Conservation (phyloP, 164 flowering plant genomes). For the Vitis labrusca region DNA sequence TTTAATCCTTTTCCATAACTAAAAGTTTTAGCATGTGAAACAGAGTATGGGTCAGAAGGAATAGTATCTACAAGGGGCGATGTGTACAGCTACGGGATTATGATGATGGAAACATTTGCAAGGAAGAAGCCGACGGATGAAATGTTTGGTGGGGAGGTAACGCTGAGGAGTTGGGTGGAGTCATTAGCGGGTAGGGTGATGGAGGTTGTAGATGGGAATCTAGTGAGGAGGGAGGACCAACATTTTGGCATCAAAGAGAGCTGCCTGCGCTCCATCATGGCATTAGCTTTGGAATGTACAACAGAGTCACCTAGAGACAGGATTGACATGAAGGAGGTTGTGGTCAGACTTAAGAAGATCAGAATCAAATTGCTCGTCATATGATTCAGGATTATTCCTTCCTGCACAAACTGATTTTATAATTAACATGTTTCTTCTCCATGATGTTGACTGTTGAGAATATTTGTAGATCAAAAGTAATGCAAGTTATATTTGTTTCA, state of each 20-base stretch:
- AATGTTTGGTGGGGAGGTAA: constrained; percentile 11
- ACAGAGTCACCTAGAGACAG: constrained; percentile 10
- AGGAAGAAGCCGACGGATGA: constrained; percentile 21
- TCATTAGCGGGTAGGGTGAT: not conserved
- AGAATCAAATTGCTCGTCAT: no score
- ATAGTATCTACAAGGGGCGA: constrained; percentile 12
- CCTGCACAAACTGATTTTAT: no score
- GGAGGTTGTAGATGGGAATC: constrained; percentile 7
- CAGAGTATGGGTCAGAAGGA: constrained; percentile 15
- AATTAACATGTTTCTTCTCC: no score
- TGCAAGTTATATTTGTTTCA: no score
- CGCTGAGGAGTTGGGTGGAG: constrained; percentile 14
- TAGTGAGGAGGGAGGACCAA: constrained; percentile 1
- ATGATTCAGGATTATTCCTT: no score
- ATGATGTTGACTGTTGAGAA: no score
- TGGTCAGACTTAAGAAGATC: no score
- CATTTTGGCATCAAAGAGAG: no score
- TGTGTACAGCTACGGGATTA: constrained; percentile 24
- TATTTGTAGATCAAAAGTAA: no score
- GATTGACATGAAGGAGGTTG: not conserved
- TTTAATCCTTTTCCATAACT: no score
- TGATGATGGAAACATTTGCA: constrained; percentile 20
- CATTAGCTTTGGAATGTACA: constrained; percentile 16
- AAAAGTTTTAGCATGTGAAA: not conserved
- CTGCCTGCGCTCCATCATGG: constrained; percentile 1